These are phyloP conservation scores for Wickerhamomyces hampshirensis DNA, from an alignment of 805 yeast genomes.

Conservation along the genomic window DNA sequence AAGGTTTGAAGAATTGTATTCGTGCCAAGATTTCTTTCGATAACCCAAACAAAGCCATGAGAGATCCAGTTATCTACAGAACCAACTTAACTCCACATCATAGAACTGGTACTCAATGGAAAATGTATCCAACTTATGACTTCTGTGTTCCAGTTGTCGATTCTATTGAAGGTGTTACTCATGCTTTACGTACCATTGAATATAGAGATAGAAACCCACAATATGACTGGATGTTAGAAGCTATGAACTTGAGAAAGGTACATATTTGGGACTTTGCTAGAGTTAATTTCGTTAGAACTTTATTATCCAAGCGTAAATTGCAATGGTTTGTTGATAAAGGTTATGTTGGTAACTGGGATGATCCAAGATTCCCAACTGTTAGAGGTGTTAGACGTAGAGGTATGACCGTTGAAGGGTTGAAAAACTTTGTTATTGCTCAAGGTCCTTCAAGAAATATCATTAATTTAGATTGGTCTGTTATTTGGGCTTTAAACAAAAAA, in stretches of 20 bases:
- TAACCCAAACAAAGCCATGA: slow-evolving; percentile 87
- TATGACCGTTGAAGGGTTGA: slow-evolving; percentile 97
- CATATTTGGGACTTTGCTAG: slow-evolving; percentile 98
- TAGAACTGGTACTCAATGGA: slow-evolving; percentile 91
- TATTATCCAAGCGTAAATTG: slow-evolving; percentile 92
- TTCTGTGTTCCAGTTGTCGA: slow-evolving; percentile 98
- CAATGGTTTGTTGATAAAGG: slow-evolving; percentile 98
- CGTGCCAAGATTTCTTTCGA: slow-evolving; percentile 95
- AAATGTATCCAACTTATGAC: slow-evolving; percentile 96
- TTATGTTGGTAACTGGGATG: slow-evolving; percentile 93
- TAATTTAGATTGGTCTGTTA: slow-evolving; percentile 94
- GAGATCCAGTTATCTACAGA: slow-evolving; percentile 98
- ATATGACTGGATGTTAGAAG: slow-evolving; percentile 91
- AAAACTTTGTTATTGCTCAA: slow-evolving; percentile 88
- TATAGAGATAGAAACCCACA: slow-evolving; percentile 98
- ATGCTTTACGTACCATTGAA: slow-evolving; percentile 95
- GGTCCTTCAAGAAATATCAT: slow-evolving; percentile 98
- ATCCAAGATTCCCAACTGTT: slow-evolving; percentile 99
- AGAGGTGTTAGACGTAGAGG: slow-evolving; percentile 99
- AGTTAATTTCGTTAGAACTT: slow-evolving; percentile 93
- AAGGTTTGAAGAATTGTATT: slow-evolving; percentile 85
- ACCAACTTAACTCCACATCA: slow-evolving; percentile 97
- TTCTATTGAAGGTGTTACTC: slow-evolving; percentile 94
- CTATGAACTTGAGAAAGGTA: slow-evolving; percentile 81
- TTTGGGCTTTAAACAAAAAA: slow-evolving; percentile 98